phyloP scores from a whole-genome alignment of 2,329 filamentous ascomycete species.

The Sporothrix curviconia region DNA sequence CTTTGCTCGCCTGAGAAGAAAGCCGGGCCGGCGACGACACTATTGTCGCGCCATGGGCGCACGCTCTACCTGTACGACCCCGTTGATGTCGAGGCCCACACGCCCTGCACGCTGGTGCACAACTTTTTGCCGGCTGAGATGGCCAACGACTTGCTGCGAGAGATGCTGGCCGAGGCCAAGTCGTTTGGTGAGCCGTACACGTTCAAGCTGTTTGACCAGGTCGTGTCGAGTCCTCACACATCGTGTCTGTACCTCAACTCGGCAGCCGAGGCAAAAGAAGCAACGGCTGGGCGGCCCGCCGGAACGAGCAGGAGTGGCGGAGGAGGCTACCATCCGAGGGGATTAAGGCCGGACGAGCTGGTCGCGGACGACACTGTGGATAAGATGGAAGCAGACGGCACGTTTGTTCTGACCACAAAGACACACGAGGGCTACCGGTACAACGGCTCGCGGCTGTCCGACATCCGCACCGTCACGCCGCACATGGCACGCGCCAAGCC shows the following conservation, averaged over 20 bases:
- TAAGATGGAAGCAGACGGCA: not conserved
- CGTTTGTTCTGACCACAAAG: not conserved
- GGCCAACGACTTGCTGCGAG: conserved; percentile 66
- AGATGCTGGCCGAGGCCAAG: conserved; percentile 66
- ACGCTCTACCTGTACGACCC: conserved; percentile 81
- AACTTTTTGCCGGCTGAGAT: conserved; percentile 71
- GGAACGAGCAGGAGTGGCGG: not conserved
- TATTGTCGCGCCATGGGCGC: conserved; percentile 61
- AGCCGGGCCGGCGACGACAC: conserved; percentile 21
- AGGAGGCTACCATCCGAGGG: not conserved
- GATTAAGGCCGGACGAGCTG: not conserved
- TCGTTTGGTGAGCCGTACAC: conserved; percentile 58
- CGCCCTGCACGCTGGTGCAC: conserved; percentile 86
- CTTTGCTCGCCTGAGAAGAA: conserved; percentile 25
- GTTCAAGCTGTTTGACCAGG: conserved; percentile 81
- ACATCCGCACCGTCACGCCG: conserved; percentile 70
- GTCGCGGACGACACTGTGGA: too few species aligned
- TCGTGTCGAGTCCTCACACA: conserved; percentile 80
- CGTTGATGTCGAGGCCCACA: conserved; percentile 71
- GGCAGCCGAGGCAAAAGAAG: not conserved
- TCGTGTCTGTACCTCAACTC: conserved; percentile 72
- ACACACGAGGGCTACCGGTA: conserved; percentile 63
- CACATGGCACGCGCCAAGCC: conserved; percentile 64
- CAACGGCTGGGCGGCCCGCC: not conserved
- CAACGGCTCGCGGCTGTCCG: conserved; percentile 68